phyloP scores from a whole-genome alignment of 2,329 filamentous ascomycete species.

The Penicillium sp. region DNA sequence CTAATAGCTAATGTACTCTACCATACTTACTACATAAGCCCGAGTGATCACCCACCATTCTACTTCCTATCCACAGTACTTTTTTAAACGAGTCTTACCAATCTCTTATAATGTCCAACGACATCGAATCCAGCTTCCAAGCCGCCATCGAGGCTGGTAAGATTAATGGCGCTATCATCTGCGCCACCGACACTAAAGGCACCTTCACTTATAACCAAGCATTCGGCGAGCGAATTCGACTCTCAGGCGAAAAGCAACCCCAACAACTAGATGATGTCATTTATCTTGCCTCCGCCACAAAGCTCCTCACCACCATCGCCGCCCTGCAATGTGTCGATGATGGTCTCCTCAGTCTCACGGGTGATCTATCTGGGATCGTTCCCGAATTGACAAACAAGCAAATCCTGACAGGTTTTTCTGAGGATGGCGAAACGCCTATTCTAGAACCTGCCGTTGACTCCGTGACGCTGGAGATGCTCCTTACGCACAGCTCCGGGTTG shows the following conservation, averaged over 20 bases:
- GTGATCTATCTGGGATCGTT: constrained; percentile 50
- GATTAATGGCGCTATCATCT: constrained; percentile 51
- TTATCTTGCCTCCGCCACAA: constrained; percentile 38
- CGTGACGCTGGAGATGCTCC: constrained; percentile 57
- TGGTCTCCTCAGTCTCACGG: constrained; percentile 52
- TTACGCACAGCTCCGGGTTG: constrained; percentile 57
- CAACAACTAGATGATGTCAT: constrained; percentile 35
- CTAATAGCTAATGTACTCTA: too few species aligned
- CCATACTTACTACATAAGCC: too few species aligned
- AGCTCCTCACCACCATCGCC: constrained; percentile 57
- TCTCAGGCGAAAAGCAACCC: constrained; percentile 46
- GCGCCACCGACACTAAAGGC: constrained; percentile 44
- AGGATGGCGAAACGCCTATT: constrained; percentile 44
- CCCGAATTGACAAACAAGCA: constrained; percentile 55
- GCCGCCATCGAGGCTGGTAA: constrained; percentile 49
- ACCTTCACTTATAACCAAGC: constrained; percentile 47
- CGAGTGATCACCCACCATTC: too few species aligned
- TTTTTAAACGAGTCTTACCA: too few species aligned
- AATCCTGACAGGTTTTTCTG: constrained; percentile 54
- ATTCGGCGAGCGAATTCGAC: constrained; percentile 46
- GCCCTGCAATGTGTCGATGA: constrained; percentile 61
- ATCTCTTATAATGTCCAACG: background rate
- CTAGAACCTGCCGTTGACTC: constrained; percentile 37
- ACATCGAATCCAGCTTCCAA: constrained; percentile 45
- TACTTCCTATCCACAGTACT: too few species aligned